Percentiles rank a stretch among this genome's conserved stretches.
Conservation (phyloP, 805 yeast species). For the Candida endomychidarum region DNA sequence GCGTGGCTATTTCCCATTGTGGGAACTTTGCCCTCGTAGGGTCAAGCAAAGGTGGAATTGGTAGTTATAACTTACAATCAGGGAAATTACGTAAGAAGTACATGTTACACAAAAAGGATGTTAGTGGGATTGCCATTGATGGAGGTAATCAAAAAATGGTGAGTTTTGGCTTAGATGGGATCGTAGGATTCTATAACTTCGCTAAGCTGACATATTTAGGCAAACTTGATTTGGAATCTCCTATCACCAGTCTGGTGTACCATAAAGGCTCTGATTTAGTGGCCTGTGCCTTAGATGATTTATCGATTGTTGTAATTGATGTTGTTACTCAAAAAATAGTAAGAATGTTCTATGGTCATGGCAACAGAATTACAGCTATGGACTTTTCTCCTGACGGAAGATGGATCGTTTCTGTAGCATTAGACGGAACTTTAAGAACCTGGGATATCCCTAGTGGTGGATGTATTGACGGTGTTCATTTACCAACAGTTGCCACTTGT, state of each 20-base stretch:
- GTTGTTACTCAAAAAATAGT: conserved; percentile 77
- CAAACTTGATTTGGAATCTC: conserved; percentile 66
- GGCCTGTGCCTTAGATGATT: conserved; percentile 84
- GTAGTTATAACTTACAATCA: conserved; percentile 86
- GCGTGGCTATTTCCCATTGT: conserved; percentile 83
- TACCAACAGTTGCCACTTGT: conserved; percentile 77
- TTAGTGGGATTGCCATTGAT: conserved; percentile 86
- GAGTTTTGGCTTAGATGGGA: conserved; percentile 85
- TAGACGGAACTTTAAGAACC: conserved; percentile 87
- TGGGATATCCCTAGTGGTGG: conserved; percentile 98
- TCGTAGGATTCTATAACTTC: conserved; percentile 85
- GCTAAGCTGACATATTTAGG: conserved; percentile 66
- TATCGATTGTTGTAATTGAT: conserved; percentile 81
- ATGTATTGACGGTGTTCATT: conserved; percentile 86
- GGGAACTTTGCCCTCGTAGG: conserved; percentile 96
- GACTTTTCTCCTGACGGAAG: conserved; percentile 95
- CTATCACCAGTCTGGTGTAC: conserved; percentile 73
- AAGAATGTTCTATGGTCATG: conserved; percentile 86
- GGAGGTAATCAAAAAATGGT: conserved; percentile 89
- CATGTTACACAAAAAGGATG: conserved; percentile 69
- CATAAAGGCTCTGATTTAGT: conserved; percentile 82
- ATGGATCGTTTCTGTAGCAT: conserved; percentile 82
- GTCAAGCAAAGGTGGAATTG: conserved; percentile 80
- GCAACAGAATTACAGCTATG: conserved; percentile 79
- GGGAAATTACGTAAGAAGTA: conserved; percentile 77